Base-by-base conservation (phyloP, 306 rosid species). In the Prinsepia uniflora region DNA sequence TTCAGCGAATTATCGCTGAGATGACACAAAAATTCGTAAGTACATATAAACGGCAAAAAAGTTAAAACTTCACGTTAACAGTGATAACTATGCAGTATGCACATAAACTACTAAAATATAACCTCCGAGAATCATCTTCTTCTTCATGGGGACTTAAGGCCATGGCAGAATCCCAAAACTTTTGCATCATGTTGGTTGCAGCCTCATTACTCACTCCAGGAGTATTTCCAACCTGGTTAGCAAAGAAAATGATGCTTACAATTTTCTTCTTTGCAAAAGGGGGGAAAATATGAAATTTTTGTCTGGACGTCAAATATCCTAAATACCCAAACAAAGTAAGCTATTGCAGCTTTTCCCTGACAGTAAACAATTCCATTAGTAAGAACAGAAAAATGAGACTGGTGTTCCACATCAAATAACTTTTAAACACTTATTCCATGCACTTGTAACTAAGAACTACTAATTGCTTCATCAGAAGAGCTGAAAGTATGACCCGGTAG, bases 161-260 rank as follows among this genome's bases (percentile, higher is more conserved):
- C 96, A 95, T 84, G 78, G 99, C 96, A 15, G 99, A 95, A 80
- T 95, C 97, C 99, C 97, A 95, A 76, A 95, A 89, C 71, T 86
- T 91, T 74, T 95, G 97, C 82, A 95, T 89, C 96, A 91, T 80
- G 65, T 84, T 67, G 81, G 67, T 86, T 63, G 99, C 74, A 30
- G 91, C 86, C 81, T 89, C 97, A 75, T 80, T 87, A 70, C 76
- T 82, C 14, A 86, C 52, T 70, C 80, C 85, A 67, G 89, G 75
- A 63, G 84, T 73, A 79, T 75, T 87, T 79, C 96, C 97, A 58
- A 79, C 96, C 99, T 91, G 81, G 54, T 82, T 62, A 79, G 55
- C 58, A 57, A 67, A 70, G 56, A 72, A 82, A 78, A 77, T 45
- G 19, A 66, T 40, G 18, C 46, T 1, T 15, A 63, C 44, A 70